These are phyloP conservation scores for Alnus glutinosa DNA, from an alignment of 306 rosid species.

Conservation along the genomic window DNA sequence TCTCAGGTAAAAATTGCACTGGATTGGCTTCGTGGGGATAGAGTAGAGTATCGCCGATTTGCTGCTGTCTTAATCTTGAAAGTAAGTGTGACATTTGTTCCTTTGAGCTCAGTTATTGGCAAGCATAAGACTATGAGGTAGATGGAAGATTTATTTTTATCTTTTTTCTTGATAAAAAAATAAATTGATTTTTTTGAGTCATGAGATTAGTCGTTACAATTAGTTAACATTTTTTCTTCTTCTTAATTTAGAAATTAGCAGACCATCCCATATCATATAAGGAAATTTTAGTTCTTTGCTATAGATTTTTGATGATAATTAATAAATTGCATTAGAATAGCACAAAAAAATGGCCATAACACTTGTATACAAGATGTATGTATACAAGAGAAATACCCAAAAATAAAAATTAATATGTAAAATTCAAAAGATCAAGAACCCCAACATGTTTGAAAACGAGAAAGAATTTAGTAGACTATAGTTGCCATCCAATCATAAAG, in stretches of 20 bases:
- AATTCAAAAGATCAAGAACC: not conserved
- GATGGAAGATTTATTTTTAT: not conserved
- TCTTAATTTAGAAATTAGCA: not conserved
- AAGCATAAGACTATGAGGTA: too few species aligned
- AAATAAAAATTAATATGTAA: not conserved
- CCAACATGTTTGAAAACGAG: not conserved
- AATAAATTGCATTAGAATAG: not conserved
- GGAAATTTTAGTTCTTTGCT: not conserved
- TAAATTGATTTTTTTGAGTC: not conserved
- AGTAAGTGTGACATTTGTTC: conserved; percentile 48
- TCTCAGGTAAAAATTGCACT: conserved; percentile 79
- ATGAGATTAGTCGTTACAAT: not conserved
- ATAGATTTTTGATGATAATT: not conserved
- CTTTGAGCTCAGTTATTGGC: not conserved
- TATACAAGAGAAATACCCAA: not conserved
- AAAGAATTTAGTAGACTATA: not conserved
- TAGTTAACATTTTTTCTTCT: not conserved
- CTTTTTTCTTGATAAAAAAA: not conserved
- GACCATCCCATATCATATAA: not conserved
- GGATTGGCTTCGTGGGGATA: conserved; percentile 83
- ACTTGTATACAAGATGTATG: not conserved
- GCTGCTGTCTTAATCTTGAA: conserved; percentile 93
- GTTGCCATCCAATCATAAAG: not conserved
- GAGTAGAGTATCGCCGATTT: conserved; percentile 91
- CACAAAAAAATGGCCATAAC: not conserved